Evolutionary conservation across 73 alveolate genomes (phyloP).

Genomic region (Tetrahymena malaccensis): DNA sequence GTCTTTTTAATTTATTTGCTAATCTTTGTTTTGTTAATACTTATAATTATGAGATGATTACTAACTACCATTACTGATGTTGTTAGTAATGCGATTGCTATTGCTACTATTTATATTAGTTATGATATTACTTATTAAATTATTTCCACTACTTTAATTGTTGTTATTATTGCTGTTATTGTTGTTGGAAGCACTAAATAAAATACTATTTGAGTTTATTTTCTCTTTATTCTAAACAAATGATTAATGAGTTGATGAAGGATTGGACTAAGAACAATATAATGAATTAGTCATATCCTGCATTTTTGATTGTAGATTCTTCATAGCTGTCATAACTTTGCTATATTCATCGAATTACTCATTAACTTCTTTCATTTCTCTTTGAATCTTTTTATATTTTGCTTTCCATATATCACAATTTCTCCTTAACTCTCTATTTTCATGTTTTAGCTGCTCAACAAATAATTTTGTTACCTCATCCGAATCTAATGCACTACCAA

Average conservation of each 20-base stretch:
- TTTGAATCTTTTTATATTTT: background rate
- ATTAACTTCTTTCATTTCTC: background rate
- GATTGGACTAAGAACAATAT: background rate
- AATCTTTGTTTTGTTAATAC: background rate
- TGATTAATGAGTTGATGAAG: background rate
- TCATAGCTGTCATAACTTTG: background rate
- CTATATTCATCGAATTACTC: background rate
- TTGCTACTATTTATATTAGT: background rate
- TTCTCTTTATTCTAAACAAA: background rate
- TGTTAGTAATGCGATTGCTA: background rate
- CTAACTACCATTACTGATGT: background rate
- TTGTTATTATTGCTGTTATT: background rate
- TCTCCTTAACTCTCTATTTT: background rate
- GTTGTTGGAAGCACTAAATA: background rate
- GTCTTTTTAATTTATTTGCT: background rate
- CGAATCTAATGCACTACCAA: background rate
- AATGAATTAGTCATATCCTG: background rate
- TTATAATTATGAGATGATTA: background rate
- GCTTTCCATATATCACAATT: background rate
- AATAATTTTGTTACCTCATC: background rate
- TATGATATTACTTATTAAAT: background rate
- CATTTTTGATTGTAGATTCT: background rate
- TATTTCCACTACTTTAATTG: background rate
- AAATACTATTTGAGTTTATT: background rate
- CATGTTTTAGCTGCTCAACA: background rate